These are phyloP conservation scores for Alternaria consortialis DNA, from an alignment of 2,329 filamentous ascomycete species.

Conservation along the genomic window DNA sequence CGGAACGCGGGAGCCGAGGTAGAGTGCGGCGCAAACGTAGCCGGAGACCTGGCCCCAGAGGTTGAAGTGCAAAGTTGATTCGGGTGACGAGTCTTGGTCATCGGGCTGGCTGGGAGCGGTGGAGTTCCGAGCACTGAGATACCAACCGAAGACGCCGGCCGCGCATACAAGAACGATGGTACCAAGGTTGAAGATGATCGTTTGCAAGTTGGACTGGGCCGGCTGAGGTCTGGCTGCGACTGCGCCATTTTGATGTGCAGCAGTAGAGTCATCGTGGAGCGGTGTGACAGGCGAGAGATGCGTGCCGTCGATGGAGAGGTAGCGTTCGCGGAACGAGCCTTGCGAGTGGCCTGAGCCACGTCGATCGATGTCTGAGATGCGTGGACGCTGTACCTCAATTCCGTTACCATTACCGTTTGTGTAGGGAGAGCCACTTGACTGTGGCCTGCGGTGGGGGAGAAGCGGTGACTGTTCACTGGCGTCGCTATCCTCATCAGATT, in stretches of 20 bases:
- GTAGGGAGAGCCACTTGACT: conserved; percentile 32
- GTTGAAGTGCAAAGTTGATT: conserved; percentile 70
- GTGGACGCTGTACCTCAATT: conserved; percentile 31
- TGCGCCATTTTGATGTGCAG: conserved; percentile 42
- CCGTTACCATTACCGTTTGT: conserved; percentile 30
- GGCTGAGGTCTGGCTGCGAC: conserved; percentile 54
- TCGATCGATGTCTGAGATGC: conserved; percentile 50
- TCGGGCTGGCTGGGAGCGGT: conserved; percentile 46
- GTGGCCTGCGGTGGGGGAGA: conserved; percentile 39
- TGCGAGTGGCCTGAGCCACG: conserved; percentile 45
- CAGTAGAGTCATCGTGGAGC: conserved; percentile 60
- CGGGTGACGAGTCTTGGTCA: conserved; percentile 33
- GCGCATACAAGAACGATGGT: conserved; percentile 83
- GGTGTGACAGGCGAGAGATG: conserved; percentile 86
- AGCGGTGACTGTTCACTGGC: conserved; percentile 49
- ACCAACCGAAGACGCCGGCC: conserved; percentile 88
- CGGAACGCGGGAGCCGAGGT: conserved; percentile 87
- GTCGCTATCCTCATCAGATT: conserved; percentile 38
- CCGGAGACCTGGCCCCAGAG: conserved; percentile 88
- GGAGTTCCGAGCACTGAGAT: conserved; percentile 62
- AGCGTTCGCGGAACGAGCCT: conserved; percentile 54
- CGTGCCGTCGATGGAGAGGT: conserved; percentile 68
- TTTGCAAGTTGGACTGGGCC: conserved; percentile 59
- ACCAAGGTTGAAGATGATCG: conserved; percentile 75
- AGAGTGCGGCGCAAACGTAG: conserved; percentile 88